Evolutionary conservation across 1,139 yeast species (phyloP), one percentile per base, ranked within the genome.

Genomic region (Pichia sp.): DNA sequence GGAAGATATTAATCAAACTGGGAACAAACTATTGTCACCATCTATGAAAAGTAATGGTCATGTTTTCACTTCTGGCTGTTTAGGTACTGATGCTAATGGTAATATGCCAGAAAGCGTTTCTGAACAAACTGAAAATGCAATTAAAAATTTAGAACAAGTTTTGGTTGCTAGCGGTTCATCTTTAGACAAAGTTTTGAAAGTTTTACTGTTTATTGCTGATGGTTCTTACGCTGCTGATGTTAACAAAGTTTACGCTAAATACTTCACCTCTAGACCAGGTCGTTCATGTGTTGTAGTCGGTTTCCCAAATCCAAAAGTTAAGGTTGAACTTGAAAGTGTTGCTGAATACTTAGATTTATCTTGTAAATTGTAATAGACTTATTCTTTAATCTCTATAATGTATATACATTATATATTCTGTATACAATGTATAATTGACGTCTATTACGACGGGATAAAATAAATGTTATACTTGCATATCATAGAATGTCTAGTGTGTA

Each of bases 241-340:
- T 54, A 76, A 74, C 56, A 59, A 64, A 41, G 66, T 75, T 31
- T 76, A 75, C 55, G 67, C 63, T 20, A 61, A 66, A 49, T 63
- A 69, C 54, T 72, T 76, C 56, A 61, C 65, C 3, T 65, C 66
- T 40, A 66, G 66, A 53, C 82, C 82, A n/a, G 74, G 76, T 23
- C 65, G 82, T 60, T 68, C 76, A 39, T 74, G 80, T 54, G 69
- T 75, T 23, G 65, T 73, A 32, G 72, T 67, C 20, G 59, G 55
- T 6, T 71, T 71, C 60, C 75, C 75, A 30, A 64, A 69, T 50
- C 55, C 59, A 8, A 48, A 55, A 7, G 43, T 70, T 16, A 63
- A 68, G 45, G 71, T 71, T 22, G 76, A 71, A 52, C 47, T 71
- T 31, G 76, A 71, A 49, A 45, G 50, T 36, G 37, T 49, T 30